Base-by-base conservation (phyloP, 2,329 filamentous ascomycete species). In the Blastomyces silverae region DNA sequence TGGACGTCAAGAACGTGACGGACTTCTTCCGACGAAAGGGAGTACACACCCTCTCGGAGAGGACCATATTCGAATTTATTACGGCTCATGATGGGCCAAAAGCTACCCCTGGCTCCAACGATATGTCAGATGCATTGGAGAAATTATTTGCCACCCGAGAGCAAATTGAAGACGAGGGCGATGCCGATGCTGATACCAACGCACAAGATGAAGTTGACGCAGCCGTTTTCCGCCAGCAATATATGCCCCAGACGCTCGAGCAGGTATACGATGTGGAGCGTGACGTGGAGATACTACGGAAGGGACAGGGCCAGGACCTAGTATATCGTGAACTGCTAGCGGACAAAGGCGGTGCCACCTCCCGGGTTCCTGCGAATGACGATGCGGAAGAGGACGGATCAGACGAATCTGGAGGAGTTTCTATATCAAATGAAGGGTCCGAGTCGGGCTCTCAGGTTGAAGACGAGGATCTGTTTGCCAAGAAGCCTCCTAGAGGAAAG, bases 1-100 rank as follows among this genome's bases (percentile, higher is more conserved):
- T 97, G 92, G 94, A 99, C 74, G 92, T 99, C 78, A 97, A 97
- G 82, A 99, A 99, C 73, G 87, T 96, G 1, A 89, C 87, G 28
- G 91, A 96, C 76, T 99, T 96, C 79, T 99, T 97, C 85, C 83
- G 87, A 39, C 85, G 90, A 25, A 89, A 96, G 75, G 89, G 89
- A 52, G 91, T 97, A 1, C 87, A 95, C 67, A 89, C 86, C 0
- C 82, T 99, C 2, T 79, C 87, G 1, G 93, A 97, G 76, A 86
- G 89, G 42, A 80, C 84, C n/a, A 82, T 92, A 13, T 99, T 95
- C 78, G 85, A 88, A 69, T 97, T 96, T 77, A 87, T 97, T 72
- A 91, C 87, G 0, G 78, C 82, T 0, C 73, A 82, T 0, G 80
- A 86, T 11, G 88, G 86, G 0, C 74, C 75, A 1, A 67, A 70